Base-by-base conservation (phyloP, 2,329 filamentous ascomycete genomes). In the Purpureocillium takamizusanense region DNA sequence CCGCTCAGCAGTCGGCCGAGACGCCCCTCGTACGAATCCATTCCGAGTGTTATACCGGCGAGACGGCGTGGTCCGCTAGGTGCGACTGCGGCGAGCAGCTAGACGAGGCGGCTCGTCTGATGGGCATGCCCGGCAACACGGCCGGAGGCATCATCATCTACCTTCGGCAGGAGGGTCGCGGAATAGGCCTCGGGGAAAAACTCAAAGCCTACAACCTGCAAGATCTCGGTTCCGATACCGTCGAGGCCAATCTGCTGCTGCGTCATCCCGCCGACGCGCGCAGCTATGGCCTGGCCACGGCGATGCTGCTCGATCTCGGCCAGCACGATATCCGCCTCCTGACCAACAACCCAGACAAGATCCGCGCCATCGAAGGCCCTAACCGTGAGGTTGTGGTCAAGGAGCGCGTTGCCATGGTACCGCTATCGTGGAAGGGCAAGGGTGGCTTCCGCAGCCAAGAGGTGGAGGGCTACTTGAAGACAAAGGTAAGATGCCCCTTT, bases 11-110 rank as follows among this genome's bases (percentile, higher is more conserved):
- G 31, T 21, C 36, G n/a, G 28, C 40, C 7, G 48, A 53, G 31
- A 41, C 45, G 36, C 86, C 92, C 0, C 69, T 98, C 30, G 90
- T 98, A 34, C 77, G 92, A 41, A 98, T 98, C 55, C 92, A 98
- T 61, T 94, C 86, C 3, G 92, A 98, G 62, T 98, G 92, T 65
- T 98, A 98, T 62, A 98, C 92, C 0, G 92, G 92, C 42, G 92
- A 98, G 69, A 98, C 92, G 1, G 92, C 94, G 1, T 97, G 92
- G 92, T 95, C 89, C 7, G 90, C 92, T 28, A 81, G 92, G 21
- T 98, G 92, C 65, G 92, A 98, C 64, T 98, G 92, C 59, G 92
- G 92, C 40, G 92, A 98, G 64, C 92, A 98, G 60, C 74, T 98
- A 2, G 92, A 98, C 59, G 92, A 98, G 66, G 92, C 92, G 1